These are phyloP conservation scores for Aquilaria sinensis DNA, from an alignment of 345 rosid genomes.

Conservation along the genomic window DNA sequence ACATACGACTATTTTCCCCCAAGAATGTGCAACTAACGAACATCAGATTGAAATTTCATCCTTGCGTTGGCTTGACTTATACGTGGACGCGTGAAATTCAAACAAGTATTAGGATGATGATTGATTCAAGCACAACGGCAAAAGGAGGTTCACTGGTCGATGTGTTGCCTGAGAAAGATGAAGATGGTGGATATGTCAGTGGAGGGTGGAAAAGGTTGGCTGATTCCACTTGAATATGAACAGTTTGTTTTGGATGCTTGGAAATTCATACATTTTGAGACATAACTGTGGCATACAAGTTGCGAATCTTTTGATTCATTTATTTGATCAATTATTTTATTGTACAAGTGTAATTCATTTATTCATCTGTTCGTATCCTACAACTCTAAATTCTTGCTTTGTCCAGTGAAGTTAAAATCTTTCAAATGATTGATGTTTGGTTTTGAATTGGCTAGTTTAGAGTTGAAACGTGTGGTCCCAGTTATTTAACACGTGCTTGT, in stretches of 20 bases:
- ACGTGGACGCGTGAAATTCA: slow-evolving; percentile 24
- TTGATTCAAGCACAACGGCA: slow-evolving; percentile 51
- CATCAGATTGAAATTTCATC: slow-evolving; percentile 29
- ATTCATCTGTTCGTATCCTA: too few species aligned
- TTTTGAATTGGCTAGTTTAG: too few species aligned
- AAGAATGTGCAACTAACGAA: slow-evolving; percentile 26
- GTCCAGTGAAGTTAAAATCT: too few species aligned
- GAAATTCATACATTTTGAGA: not conserved
- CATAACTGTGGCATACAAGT: not conserved
- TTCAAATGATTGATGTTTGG: too few species aligned
- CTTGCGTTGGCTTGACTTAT: slow-evolving; percentile 24
- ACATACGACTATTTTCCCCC: slow-evolving; percentile 32
- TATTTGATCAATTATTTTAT: too few species aligned
- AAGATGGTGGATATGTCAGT: slow-evolving; percentile 59
- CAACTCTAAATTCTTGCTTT: too few species aligned
- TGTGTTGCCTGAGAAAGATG: slow-evolving; percentile 51
- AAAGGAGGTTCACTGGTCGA: slow-evolving; percentile 33
- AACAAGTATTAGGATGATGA: slow-evolving; percentile 58
- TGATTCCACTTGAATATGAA: slow-evolving; percentile 4
- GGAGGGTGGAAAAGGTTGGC: slow-evolving; percentile 88
- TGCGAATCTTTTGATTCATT: too few species aligned
- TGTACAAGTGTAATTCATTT: too few species aligned
- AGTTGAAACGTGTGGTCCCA: too few species aligned
- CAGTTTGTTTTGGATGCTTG: not conserved
- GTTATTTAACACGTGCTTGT: too few species aligned